Base-by-base conservation (phyloP, 495 filamentous ascomycete species). In the Aspergillus baeticus region DNA sequence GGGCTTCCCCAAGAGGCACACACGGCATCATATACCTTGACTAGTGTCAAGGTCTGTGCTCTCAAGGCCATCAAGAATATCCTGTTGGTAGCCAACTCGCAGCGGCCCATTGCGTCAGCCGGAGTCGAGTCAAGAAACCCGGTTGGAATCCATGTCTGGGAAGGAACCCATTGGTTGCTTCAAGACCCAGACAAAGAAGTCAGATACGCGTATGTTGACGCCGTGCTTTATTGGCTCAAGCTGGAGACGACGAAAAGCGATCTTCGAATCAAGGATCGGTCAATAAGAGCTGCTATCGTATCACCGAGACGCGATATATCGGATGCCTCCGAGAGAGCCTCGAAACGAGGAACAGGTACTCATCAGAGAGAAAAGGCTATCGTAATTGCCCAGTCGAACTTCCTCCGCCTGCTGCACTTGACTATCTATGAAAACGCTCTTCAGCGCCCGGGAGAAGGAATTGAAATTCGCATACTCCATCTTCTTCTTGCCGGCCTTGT, bases 131-230 rank as follows among this genome's bases (percentile, higher is more conserved):
- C 83, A 1, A 82, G 92, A 56, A 89, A 87, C 62, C 81, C 72
- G 29, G 89, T 96, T 2, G 84, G 85, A 3, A 78, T 93, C 34
- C 78, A 87, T 35, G 86, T 90, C 0, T 97, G 92, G 92, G 90
- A 96, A 69, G 90, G 90, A 11, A 95, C 92, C 0, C 90, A 96
- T 51, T 94, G 89, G 85, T 81, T 97, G 42, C 73, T 96, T 18
- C 82, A 88, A 15, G 92, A 96, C 64, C 77, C 83, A 10, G 85
- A 91, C 61, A 81, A 80, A 17, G 77, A 84, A 18, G 92, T 96
- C 39, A 81, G 91, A 43, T 85, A 85, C 63, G 89, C 91, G 1
- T 97, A 96, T 63, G 84, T 82, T 7, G 88, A 96, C 67, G 88
- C 91, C 10, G 70, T 97, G 10, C 67, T 88, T 21, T 87, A 87